Conservation (phyloP, 768 basidiomycete genomes). For the Pholiota molesta region DNA sequence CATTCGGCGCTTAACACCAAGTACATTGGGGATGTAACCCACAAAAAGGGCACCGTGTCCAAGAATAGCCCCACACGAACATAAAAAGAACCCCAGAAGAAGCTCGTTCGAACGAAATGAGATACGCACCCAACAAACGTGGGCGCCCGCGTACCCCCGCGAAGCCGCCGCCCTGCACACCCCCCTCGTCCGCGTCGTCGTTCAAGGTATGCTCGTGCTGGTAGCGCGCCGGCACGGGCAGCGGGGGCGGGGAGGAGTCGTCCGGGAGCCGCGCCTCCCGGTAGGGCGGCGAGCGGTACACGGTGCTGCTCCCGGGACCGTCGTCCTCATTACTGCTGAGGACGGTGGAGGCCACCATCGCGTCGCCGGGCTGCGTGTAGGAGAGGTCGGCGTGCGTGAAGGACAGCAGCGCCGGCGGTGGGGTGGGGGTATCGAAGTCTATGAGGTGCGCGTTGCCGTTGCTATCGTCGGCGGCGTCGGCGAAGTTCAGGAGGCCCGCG, state of each 20-base stretch:
- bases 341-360: neutral
- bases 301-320: neutral
- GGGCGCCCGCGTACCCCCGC: constrained; percentile 20
- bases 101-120: neutral
- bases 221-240: constrained; percentile 25
- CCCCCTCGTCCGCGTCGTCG: constrained; percentile 5
- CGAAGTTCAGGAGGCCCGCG: constrained; percentile 10
- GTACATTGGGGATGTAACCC: neutral
- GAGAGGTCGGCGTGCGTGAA: neutral
- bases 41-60: neutral
- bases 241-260: constrained; percentile 25
- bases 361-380: neutral
- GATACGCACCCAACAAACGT: constrained; percentile 24
- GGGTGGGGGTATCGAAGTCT: constrained; percentile 21
- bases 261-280: constrained; percentile 26
- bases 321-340: constrained; percentile 8
- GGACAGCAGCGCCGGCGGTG: neutral
- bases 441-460: constrained; percentile 14
- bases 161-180: neutral
- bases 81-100: neutral
- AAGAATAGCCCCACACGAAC: neutral
- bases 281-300: constrained; percentile 32
- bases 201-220: neutral
- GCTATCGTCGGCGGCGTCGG: neutral
- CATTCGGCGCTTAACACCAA: neutral